A percentile compares a stretch with the other conserved stretches of the same genome.
phyloP scores from a whole-genome alignment of 176 grass and related monocot genomes.

The Typha latifolia region DNA sequence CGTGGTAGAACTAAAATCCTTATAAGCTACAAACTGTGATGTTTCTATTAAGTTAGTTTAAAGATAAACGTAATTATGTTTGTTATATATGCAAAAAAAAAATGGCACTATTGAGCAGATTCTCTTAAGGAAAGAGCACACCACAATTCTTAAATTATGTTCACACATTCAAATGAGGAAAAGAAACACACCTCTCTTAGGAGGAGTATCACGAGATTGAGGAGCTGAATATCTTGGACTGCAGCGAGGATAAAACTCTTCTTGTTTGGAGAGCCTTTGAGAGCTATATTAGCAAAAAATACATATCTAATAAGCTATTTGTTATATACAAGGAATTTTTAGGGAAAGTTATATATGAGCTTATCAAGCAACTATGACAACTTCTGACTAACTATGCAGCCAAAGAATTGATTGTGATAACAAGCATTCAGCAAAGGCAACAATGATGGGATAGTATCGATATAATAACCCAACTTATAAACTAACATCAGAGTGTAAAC shows the following conservation, averaged over 20 bases:
- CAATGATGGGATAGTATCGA: no score
- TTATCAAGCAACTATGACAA: no score
- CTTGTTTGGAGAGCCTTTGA: constrained; percentile 48
- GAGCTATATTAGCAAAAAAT: constrained; percentile 47
- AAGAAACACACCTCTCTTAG: constrained; percentile 72
- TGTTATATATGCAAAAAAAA: background rate
- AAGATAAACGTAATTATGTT: background rate
- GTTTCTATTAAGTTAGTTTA: background rate
- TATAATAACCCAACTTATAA: no score
- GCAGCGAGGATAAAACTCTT: constrained; percentile 59
- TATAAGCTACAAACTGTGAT: background rate
- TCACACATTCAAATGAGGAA: background rate
- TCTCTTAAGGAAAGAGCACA: no score
- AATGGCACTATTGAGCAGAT: background rate
- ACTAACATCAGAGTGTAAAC: no score
- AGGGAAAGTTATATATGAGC: no score
- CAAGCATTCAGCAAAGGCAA: no score
- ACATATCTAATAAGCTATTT: background rate
- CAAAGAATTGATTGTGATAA: no score
- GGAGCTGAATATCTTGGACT: constrained; percentile 57
- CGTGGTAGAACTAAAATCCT: background rate
- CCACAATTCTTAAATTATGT: background rate
- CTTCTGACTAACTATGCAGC: no score
- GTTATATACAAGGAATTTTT: no score
- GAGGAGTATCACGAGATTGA: constrained; percentile 87